Percentiles rank a stretch among this genome's conserved stretches.
Conservation (phyloP, 139 green algal genomes). For the Chloropicon primus region DNA sequence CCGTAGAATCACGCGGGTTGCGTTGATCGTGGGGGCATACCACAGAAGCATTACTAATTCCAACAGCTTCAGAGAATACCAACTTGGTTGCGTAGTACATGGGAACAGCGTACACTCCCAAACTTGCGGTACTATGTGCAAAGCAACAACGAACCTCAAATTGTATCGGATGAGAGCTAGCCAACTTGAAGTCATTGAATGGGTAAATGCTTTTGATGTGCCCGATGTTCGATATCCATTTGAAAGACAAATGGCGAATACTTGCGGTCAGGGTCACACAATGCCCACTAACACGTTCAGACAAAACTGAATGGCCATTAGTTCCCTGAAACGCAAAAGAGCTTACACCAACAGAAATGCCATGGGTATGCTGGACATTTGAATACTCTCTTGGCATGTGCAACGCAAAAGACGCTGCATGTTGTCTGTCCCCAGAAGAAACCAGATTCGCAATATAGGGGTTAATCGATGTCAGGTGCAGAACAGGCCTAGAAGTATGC, state of each 20-base stretch:
- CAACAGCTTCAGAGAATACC: background rate
- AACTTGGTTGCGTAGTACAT: background rate
- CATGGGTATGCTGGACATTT: background rate
- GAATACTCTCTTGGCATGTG: background rate
- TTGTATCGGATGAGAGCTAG: background rate
- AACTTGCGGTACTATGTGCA: background rate
- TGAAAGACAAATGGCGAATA: background rate
- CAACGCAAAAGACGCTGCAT: background rate
- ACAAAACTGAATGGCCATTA: constrained; percentile 41
- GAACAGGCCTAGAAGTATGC: background rate
- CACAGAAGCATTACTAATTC: background rate
- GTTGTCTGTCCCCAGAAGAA: background rate
- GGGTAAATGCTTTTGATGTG: background rate
- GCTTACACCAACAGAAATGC: constrained; percentile 24
- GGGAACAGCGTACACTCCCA: background rate
- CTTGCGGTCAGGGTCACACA: background rate
- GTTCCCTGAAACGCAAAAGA: constrained; percentile 75
- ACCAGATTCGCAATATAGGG: background rate
- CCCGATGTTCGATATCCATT: background rate
- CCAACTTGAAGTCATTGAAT: background rate
- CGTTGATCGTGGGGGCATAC: background rate
- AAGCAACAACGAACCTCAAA: background rate
- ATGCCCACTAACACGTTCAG: constrained; percentile 19
- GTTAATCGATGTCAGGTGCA: background rate
- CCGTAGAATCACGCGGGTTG: background rate